A percentile compares a stretch with the other conserved stretches of the same genome.
phyloP scores from a whole-genome alignment of 306 rosid genomes.

The Sesbania bispinosa region DNA sequence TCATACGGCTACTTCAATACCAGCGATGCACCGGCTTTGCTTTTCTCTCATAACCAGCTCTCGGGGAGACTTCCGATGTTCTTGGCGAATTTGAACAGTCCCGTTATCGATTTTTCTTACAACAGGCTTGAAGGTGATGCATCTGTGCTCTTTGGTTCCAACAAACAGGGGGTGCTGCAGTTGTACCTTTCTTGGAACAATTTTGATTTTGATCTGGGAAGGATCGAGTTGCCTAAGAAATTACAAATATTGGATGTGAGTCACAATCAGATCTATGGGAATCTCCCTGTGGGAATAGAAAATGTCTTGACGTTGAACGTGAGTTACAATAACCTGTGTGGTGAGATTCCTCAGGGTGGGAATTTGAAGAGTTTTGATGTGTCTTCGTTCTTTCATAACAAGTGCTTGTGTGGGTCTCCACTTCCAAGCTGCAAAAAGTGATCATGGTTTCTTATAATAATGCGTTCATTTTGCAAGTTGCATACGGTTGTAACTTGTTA shows the following conservation, averaged over 20 bases:
- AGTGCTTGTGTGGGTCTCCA: no score
- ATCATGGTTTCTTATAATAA: not conserved
- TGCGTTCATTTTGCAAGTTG: no score
- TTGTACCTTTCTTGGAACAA: not conserved
- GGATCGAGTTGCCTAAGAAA: not conserved
- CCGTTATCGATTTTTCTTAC: conserved; percentile 33
- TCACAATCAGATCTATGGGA: no score
- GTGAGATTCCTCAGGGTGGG: conserved; percentile 5
- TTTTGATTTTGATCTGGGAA: not conserved
- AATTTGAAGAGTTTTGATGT: not conserved
- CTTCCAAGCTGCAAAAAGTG: not conserved
- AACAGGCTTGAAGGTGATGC: conserved; percentile 60
- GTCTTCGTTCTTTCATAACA: not conserved
- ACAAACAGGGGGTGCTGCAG: conserved; percentile 16
- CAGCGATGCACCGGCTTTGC: no score
- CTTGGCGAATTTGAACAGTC: conserved; percentile 9
- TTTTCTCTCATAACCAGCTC: conserved; percentile 15
- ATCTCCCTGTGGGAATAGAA: no score
- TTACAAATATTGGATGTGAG: no score
- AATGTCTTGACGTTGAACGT: no score
- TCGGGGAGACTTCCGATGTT: conserved; percentile 42
- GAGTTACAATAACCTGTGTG: conserved; percentile 5
- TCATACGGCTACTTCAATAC: conserved; percentile 8
- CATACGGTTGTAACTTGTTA: no score
- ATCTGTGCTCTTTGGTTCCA: conserved; percentile 40